Evolutionary conservation across 345 rosid genomes (phyloP), one percentile per base, ranked within the genome.

Genomic region (Gossypium longicalyx): DNA sequence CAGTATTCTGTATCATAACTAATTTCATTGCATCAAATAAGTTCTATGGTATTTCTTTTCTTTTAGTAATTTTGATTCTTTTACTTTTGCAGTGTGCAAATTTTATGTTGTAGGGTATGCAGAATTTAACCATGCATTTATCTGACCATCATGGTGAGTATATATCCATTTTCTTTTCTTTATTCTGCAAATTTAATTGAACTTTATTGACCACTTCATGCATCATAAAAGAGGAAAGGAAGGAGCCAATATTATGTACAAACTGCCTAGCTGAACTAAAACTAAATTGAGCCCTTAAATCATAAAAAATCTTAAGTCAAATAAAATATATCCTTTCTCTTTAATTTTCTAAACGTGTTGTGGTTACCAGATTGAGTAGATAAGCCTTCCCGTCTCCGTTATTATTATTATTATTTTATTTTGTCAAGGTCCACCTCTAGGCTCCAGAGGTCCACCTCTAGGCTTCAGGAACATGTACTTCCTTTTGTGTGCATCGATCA

Each of bases 1-100:
- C 49, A 27, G 16, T 62, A 45, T 56, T 52, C 65, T 19, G 43
- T 38, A 34, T 57, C 12, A 44, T 23, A 15, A 48, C 11, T 29
- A 47, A 15, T 64, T 69, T 41, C 2, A 7, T 15, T 69, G 12
- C 34, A 9, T 12, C 63, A 8, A n/a, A 49, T 27, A 8, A n/a
- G 27, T 27, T 29, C 17, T 27, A 22, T 48, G 15, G 22, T 68
- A 67, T 23, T 13, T 38, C 20, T 51, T 27, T 74, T 70, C 29
- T 48, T 23, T 41, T 52, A 29, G 57, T 74, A 56, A 67, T 25
- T 49, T 74, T 44, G 58, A 19, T 74, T 73, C 60, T 54, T 72
- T 75, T 63, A 7, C 70, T 29, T 11, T 4, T 76, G 81, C 88
- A 87, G 90, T 87, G 77, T 65, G 27, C 81, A 16, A 83, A 73